phyloP scores from a whole-genome alignment of 306 rosid genomes.

The Cyclanthera cordifolia region DNA sequence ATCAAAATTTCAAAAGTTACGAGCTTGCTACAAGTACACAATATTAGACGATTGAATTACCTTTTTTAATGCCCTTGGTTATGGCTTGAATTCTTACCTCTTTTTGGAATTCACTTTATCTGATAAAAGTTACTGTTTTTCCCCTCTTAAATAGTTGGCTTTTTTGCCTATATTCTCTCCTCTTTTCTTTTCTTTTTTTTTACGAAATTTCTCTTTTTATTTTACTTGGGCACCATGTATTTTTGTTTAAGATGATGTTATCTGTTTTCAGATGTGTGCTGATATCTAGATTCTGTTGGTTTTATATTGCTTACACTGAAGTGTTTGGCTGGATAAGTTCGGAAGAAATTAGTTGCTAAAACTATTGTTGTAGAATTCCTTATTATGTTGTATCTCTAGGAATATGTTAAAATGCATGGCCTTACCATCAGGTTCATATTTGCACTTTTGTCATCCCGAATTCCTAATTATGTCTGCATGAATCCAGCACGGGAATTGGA shows the following conservation, averaged over 20 bases:
- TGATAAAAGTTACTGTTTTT: neutral
- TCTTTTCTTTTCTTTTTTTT: neutral
- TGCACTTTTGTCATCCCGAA: neutral
- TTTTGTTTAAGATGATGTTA: neutral
- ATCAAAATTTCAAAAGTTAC: neutral
- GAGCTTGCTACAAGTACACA: no score
- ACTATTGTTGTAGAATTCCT: neutral
- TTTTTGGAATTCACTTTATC: neutral
- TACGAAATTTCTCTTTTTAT: neutral
- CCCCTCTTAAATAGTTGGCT: neutral
- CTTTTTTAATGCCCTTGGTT: neutral
- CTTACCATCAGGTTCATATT: neutral
- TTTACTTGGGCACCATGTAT: neutral
- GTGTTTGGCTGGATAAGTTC: neutral
- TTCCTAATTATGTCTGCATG: constrained; percentile 19
- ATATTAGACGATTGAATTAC: neutral
- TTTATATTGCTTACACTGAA: neutral
- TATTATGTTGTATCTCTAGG: neutral
- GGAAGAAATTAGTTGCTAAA: neutral
- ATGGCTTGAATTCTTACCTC: neutral
- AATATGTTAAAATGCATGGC: neutral
- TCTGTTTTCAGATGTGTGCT: neutral
- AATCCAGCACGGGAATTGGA: constrained; percentile 94
- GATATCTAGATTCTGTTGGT: neutral
- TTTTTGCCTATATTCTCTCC: neutral